Evolutionary conservation across 208 protist species (phyloP).

Genomic region (Acanthamoeba sp.): DNA sequence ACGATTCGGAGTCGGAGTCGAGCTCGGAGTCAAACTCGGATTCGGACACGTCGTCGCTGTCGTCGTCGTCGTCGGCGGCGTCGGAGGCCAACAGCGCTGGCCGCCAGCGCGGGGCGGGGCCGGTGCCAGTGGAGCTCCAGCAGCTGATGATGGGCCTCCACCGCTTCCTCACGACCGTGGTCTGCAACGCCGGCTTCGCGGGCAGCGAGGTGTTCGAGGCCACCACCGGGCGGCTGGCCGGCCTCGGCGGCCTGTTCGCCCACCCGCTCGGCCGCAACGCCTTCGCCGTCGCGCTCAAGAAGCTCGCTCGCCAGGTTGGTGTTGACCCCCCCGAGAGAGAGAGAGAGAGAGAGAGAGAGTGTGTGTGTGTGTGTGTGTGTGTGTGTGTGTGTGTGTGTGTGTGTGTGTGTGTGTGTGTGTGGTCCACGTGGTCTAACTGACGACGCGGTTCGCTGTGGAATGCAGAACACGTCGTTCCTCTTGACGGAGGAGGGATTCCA

Average conservation of each 20-base stretch:
- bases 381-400: background rate
- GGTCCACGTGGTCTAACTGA: background rate
- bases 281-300: slow-evolving; percentile 67
- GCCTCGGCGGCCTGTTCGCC: background rate
- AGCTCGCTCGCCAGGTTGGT: slow-evolving; percentile 21
- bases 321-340: too few relatives aligned
- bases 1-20: background rate
- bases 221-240: background rate
- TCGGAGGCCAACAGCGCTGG: background rate
- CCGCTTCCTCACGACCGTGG: slow-evolving; percentile 25
- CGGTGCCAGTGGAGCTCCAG: background rate
- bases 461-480: slow-evolving; percentile 59
- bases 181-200: slow-evolving; percentile 47
- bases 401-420: too few relatives aligned
- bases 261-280: slow-evolving; percentile 50
- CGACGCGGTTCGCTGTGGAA: background rate
- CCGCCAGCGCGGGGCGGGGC: background rate
- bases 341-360: too few relatives aligned
- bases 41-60: background rate
- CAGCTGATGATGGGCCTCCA: slow-evolving; percentile 41
- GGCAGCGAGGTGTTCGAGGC: slow-evolving; percentile 61
- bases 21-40: background rate
- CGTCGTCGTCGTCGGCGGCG: background rate
- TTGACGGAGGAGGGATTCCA: slow-evolving; percentile 59
- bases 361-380: background rate